A percentile compares a stretch with the other conserved stretches of the same genome.
Conservation (phyloP, 2,329 filamentous ascomycete genomes). For the Lasiodiplodia citricola region DNA sequence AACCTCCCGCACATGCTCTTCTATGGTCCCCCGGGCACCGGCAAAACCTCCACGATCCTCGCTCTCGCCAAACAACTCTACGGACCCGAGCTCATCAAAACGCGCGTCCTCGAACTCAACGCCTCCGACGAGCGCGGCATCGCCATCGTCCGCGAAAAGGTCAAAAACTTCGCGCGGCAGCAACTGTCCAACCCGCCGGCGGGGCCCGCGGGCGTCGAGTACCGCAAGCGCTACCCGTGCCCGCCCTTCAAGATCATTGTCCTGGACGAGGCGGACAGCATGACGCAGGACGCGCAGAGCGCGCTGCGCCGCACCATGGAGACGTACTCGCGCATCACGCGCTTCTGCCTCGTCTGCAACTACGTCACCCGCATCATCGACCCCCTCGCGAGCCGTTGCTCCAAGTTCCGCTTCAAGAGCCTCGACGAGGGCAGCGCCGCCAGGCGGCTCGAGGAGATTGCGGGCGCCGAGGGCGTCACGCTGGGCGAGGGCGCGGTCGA, state of each 20-base stretch:
- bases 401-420: conserved; percentile 97
- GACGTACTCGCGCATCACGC: conserved; percentile 93
- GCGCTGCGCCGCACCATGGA: conserved; percentile 97
- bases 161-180: conserved; percentile 97
- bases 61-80: conserved; percentile 97
- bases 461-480: conserved; percentile 74
- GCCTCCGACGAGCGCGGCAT: conserved; percentile 99
- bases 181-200: conserved; percentile 83
- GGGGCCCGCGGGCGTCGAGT: conserved; percentile 64
- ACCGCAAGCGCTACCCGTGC: conserved; percentile 77
- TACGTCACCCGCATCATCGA: conserved; percentile 99
- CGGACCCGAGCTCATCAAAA: conserved; percentile 89
- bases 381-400: conserved; percentile 88
- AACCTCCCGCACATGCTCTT: conserved; percentile 99
- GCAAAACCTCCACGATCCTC: conserved; percentile 97
- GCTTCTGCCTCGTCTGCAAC: conserved; percentile 98
- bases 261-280: conserved; percentile 95
- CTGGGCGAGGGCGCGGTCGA: conserved; percentile 82
- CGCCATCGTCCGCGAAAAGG: conserved; percentile 93
- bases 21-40: conserved; percentile 95
- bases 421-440: conserved; percentile 86
- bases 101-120: conserved; percentile 97
- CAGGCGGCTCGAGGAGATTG: conserved; percentile 81
- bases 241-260: conserved; percentile 99
- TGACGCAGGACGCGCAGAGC: conserved; percentile 97